Evolutionary conservation across 169 alveolate genomes (phyloP).

Genomic region (Cryptosporidium ubiquitum): DNA sequence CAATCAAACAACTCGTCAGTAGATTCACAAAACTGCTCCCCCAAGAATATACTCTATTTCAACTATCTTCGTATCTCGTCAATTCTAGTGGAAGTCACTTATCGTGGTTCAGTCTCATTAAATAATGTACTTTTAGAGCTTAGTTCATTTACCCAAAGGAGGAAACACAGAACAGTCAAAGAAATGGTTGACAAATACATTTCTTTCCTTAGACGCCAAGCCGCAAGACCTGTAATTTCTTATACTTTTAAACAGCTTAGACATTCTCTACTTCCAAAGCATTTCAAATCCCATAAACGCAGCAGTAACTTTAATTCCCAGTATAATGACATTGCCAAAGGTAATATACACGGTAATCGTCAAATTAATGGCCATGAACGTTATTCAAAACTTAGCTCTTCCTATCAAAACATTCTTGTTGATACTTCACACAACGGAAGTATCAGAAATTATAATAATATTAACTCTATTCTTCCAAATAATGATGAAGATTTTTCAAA

Average conservation of each 20-base stretch:
- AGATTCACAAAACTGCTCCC: neutral
- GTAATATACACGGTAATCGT: neutral
- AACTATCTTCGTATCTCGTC: conserved; percentile 61
- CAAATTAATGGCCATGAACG: neutral
- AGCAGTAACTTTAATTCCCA: conserved; percentile 40
- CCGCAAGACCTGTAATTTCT: conserved; percentile 62
- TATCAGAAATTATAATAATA: neutral
- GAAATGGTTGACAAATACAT: conserved; percentile 63
- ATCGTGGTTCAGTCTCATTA: conserved; percentile 62
- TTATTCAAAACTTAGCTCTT: neutral
- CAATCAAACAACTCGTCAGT: neutral
- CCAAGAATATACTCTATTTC: conserved; percentile 54
- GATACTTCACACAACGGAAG: neutral
- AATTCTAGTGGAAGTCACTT: conserved; percentile 64
- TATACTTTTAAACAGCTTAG: conserved; percentile 61
- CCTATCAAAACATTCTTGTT: neutral
- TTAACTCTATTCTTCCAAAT: neutral
- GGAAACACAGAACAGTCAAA: conserved; percentile 42
- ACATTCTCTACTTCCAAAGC: conserved; percentile 59
- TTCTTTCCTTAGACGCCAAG: conserved; percentile 56
- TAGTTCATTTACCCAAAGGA: conserved; percentile 62
- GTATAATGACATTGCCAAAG: conserved; percentile 1
- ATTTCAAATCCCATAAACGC: conserved; percentile 53
- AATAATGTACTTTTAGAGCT: conserved; percentile 55
- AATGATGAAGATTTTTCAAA: neutral